Evolutionary conservation across 1,284 basidiomycete genomes (phyloP), one percentile per base, ranked within the genome.

Genomic region (Amylostereum areolatum): DNA sequence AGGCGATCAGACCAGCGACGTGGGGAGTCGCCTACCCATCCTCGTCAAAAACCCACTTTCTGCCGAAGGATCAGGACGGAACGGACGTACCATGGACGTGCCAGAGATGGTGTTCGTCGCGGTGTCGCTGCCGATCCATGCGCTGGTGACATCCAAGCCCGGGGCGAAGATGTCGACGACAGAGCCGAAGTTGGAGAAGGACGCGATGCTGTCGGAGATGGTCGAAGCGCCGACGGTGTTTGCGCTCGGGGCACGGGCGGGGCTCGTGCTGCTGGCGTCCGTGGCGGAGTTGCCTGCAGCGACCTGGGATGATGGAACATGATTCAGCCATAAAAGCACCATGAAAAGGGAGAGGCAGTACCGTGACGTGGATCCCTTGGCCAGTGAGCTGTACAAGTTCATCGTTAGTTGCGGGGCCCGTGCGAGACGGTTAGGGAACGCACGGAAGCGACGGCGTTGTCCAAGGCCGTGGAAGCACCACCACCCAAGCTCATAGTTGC

Each of bases 401-500:
- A 29, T 10, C 6, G 36, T 45, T 36, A 24, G 31, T 43, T 7
- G 39, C 34, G 32, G 27, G n/a, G 12, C 18, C 4, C 5, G 40
- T 25, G 6, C 7, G 10, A 7, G 11, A 30, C 5, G 30, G 27
- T 18, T 47, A 6, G 24, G 24, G 5, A 27, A 37, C 56, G 46
- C 41, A 62, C 83, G 34, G 72, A 70, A 60, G 80, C 70, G 53
- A 87, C 83, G 36, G 84, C 83, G 51, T 75, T 73, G 64, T 89
- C 83, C 43, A 88, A 72, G 31, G 81, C 70, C 51, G 73, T 71
- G 40, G 77, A 77, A 62, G 80, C 78, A 55, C 78, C 73, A 58
- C 84, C 85, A 45, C 85, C 84, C 48, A 88, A 74, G 48, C 81
- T 83, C 81, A 89, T 82, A 68, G 81, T 83, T 58, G 81, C 81